Evolutionary conservation across 192 early-diverging fungal species (phyloP).

Genomic region (Backusella morwellensis): DNA sequence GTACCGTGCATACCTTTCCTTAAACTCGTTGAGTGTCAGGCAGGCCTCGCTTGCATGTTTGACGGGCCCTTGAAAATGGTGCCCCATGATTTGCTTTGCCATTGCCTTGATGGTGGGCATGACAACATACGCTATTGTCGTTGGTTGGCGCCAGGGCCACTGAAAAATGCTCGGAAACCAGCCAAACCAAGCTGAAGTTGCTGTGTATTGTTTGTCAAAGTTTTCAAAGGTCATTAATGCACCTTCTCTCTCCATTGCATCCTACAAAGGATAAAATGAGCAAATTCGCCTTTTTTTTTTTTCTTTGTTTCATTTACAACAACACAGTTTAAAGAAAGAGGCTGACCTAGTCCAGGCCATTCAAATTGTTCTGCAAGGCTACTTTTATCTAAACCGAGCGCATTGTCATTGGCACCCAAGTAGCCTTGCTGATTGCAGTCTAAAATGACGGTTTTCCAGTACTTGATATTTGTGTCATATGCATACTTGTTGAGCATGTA

Average conservation of each 20-base stretch:
- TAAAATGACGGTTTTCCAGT: slow-evolving; percentile 42
- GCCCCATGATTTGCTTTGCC: neutral
- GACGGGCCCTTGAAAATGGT: neutral
- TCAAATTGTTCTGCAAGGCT: slow-evolving; percentile 10
- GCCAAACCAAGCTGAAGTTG: neutral
- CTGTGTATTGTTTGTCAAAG: slow-evolving; percentile 10
- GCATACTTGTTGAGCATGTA: slow-evolving; percentile 40
- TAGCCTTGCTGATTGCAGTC: slow-evolving; percentile 35
- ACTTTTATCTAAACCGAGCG: neutral
- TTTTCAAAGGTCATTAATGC: slow-evolving; percentile 14
- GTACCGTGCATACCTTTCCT: neutral
- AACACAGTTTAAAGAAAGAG: slow-evolving; percentile 16
- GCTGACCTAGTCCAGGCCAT: slow-evolving; percentile 8
- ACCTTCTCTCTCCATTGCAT: neutral
- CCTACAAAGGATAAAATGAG: neutral
- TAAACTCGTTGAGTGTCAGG: slow-evolving; percentile 13
- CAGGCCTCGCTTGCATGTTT: neutral
- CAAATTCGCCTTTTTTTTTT: neutral
- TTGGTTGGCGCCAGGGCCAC: neutral
- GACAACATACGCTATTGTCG: neutral
- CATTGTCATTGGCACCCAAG: neutral
- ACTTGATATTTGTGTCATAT: slow-evolving; percentile 40
- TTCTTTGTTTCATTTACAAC: slow-evolving; percentile 4
- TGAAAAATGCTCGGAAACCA: neutral
- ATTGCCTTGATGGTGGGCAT: slow-evolving; percentile 19